Conservation (phyloP, 495 filamentous ascomycete species). For the Pseudevernia furfuracea region DNA sequence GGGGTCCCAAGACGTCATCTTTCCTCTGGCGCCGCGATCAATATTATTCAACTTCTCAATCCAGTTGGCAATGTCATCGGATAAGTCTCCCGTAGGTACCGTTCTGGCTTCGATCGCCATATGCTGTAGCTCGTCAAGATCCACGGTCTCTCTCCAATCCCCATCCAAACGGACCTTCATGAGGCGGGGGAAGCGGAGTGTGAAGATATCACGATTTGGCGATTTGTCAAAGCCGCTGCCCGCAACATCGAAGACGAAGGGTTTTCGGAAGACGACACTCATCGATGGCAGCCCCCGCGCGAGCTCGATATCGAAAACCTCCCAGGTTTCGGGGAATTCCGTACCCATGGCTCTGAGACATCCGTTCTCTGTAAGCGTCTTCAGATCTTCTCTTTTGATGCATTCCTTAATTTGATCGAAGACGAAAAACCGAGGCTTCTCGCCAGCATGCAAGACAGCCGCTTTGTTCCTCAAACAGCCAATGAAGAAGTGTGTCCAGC, state of each 20-base stretch:
- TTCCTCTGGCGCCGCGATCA: conserved; percentile 27
- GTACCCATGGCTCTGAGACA: conserved; percentile 32
- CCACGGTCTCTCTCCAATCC: conserved; percentile 46
- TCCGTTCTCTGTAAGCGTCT: conserved; percentile 46
- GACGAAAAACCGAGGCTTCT: conserved; percentile 54
- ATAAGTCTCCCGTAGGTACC: conserved; percentile 35
- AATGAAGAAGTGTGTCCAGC: conserved; percentile 73
- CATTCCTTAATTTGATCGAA: conserved; percentile 51
- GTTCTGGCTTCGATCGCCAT: conserved; percentile 44
- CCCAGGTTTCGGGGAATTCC: conserved; percentile 17
- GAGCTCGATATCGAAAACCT: conserved; percentile 13
- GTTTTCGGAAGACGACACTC: conserved; percentile 48
- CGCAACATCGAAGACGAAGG: conserved; percentile 57
- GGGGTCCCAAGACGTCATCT: conserved; percentile 14
- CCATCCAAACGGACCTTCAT: conserved; percentile 55
- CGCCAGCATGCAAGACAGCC: conserved; percentile 44
- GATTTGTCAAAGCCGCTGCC: conserved; percentile 59
- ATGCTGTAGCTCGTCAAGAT: conserved; percentile 48
- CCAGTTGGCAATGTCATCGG: conserved; percentile 50
- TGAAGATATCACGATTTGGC: conserved; percentile 47
- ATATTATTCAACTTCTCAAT: conserved; percentile 44
- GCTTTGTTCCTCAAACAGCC: conserved; percentile 70
- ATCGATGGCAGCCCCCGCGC: conserved; percentile 28
- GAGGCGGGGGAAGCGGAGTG: conserved; percentile 58
- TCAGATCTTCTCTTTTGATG: conserved; percentile 43